phyloP scores from a whole-genome alignment of 176 grass and related monocot genomes.

The Secale cereale region DNA sequence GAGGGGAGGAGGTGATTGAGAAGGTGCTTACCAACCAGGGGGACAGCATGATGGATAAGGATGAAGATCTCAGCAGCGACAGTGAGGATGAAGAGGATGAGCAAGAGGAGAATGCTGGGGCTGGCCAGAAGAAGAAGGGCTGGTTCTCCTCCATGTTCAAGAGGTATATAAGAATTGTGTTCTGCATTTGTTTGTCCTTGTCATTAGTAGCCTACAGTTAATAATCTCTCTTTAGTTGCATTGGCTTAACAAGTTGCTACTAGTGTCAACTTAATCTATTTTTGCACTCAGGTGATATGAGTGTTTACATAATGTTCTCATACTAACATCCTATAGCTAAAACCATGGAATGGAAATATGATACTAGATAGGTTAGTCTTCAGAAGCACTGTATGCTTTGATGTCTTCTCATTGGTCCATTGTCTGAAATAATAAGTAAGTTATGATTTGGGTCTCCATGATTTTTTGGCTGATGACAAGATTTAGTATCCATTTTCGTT shows the following conservation, averaged over 20 bases:
- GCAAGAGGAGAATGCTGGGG: slow-evolving; percentile 26
- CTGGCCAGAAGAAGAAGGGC: slow-evolving; percentile 65
- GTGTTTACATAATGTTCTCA: not conserved
- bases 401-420: not conserved
- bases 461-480: not conserved
- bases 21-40: slow-evolving; percentile 42
- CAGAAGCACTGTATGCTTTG: not conserved
- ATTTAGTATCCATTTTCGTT: not conserved
- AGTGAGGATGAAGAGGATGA: slow-evolving; percentile 66
- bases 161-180: slow-evolving; percentile 43
- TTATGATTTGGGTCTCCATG: not conserved
- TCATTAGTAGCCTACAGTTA: not conserved
- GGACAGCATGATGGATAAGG: slow-evolving; percentile 98
- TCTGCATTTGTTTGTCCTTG: not conserved
- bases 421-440: not conserved
- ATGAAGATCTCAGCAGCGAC: slow-evolving; percentile 70
- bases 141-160: slow-evolving; percentile 92
- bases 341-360: not conserved
- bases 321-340: not conserved
- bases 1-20: slow-evolving; percentile 57
- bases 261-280: not conserved
- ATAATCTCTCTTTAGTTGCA: not conserved
- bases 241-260: not conserved
- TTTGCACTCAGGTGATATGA: not conserved
- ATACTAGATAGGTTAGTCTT: not conserved